Conservation (phyloP, 2,329 filamentous ascomycete genomes). For the Colletotrichum spinosum region DNA sequence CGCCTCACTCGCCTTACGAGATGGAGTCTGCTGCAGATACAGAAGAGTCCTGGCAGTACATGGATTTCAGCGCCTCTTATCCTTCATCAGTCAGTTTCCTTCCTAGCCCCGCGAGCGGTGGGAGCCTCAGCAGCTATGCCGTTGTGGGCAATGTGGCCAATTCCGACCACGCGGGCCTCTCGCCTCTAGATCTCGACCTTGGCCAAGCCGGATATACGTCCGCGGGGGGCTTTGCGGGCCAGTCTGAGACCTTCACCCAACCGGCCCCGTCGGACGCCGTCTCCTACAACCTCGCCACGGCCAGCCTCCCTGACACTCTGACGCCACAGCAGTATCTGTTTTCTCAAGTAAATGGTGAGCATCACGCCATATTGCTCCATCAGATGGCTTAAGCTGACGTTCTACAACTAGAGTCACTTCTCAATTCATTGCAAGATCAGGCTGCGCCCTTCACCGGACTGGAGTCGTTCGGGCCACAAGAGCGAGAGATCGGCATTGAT, state of each 20-base stretch:
- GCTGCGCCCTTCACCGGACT: slow-evolving; percentile 41
- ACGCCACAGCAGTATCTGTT: slow-evolving; percentile 55
- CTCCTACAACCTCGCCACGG: slow-evolving; percentile 43
- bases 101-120: slow-evolving; percentile 61
- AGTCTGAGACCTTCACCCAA: slow-evolving; percentile 46
- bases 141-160: slow-evolving; percentile 54
- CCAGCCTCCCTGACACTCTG: slow-evolving; percentile 48
- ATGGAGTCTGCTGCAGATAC: slow-evolving; percentile 52
- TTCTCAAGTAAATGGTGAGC: slow-evolving; percentile 48
- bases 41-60: slow-evolving; percentile 60
- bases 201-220: slow-evolving; percentile 50
- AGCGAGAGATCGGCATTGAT: slow-evolving; percentile 49
- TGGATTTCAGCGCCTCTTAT: slow-evolving; percentile 50
- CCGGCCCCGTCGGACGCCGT: slow-evolving; percentile 43
- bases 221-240: slow-evolving; percentile 46
- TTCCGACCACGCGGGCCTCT: slow-evolving; percentile 49
- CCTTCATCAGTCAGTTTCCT: slow-evolving; percentile 58
- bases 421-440: slow-evolving; percentile 47
- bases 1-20: slow-evolving; percentile 55
- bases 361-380: background rate
- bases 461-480: slow-evolving; percentile 39
- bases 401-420: slow-evolving; percentile 45
- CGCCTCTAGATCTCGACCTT: slow-evolving; percentile 56
- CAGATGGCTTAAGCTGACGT: too few relatives aligned
- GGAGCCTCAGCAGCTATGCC: slow-evolving; percentile 62